Evolutionary conservation across 2,329 filamentous ascomycete genomes (phyloP).

Genomic region (Clathrospora elynae): DNA sequence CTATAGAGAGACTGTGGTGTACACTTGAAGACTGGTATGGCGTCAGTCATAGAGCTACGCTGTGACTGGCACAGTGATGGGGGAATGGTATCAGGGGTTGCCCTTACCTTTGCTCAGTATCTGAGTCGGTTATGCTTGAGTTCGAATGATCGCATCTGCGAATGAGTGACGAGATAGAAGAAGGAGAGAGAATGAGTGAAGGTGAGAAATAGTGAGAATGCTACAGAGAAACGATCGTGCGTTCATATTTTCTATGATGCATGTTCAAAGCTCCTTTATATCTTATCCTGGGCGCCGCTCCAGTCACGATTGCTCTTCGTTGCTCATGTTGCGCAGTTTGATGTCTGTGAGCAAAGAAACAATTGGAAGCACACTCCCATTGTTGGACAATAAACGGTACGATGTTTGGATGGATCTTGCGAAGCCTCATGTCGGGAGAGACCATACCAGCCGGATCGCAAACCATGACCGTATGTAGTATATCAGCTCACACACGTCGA

Average conservation of each 20-base stretch:
- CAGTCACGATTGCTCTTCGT: background rate
- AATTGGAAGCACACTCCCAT: conserved; percentile 13
- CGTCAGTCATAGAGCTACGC: too few species aligned
- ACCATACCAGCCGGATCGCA: conserved; percentile 13
- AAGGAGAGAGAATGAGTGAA: background rate
- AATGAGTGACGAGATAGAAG: background rate
- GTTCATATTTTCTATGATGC: background rate
- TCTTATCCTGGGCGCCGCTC: background rate
- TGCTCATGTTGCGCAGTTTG: conserved; percentile 20
- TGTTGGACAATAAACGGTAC: conserved; percentile 8
- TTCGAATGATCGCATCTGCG: background rate
- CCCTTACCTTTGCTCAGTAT: background rate
- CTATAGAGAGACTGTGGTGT: too few species aligned
- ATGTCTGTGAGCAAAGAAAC: conserved; percentile 14
- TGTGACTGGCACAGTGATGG: background rate
- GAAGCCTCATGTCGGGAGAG: conserved; percentile 7
- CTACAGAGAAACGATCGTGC: background rate
- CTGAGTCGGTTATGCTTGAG: background rate
- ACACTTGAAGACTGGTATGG: too few species aligned
- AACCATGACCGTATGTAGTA: conserved; percentile 11
- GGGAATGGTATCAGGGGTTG: background rate
- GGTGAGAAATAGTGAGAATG: background rate
- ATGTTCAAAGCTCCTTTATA: conserved; percentile 7
- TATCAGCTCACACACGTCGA: too few species aligned
- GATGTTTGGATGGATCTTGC: too few species aligned